Evolutionary conservation across 2,329 filamentous ascomycete species (phyloP).

Genomic region (Clonostachys chloroleuca): DNA sequence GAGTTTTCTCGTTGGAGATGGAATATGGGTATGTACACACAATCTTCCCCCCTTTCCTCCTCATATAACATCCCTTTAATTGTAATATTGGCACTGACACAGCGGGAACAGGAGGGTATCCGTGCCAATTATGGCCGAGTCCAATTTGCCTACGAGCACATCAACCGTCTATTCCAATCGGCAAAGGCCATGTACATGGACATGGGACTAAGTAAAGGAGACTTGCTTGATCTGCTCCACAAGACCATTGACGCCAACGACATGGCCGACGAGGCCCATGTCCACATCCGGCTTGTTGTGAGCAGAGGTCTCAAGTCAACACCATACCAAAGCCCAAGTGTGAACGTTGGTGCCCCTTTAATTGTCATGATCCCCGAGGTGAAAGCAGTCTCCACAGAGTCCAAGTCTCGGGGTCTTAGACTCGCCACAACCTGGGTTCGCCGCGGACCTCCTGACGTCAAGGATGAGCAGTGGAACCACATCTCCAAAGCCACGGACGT

Average conservation of each 20-base stretch:
- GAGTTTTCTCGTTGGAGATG: constrained; percentile 17
- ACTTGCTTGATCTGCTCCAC: constrained; percentile 13
- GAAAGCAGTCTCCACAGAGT: constrained; percentile 13
- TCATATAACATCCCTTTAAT: neutral
- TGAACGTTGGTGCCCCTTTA: constrained; percentile 17
- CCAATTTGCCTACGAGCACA: constrained; percentile 17
- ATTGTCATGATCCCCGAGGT: constrained; percentile 21
- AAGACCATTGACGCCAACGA: constrained; percentile 16
- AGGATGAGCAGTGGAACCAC: constrained; percentile 23
- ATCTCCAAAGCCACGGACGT: constrained; percentile 22
- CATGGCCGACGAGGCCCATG: constrained; percentile 15
- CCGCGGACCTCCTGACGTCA: constrained; percentile 19
- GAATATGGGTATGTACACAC: constrained; percentile 12
- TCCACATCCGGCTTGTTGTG: constrained; percentile 19
- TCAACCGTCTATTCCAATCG: constrained; percentile 17
- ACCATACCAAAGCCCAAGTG: constrained; percentile 16
- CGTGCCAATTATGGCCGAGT: constrained; percentile 12
- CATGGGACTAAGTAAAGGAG: constrained; percentile 14
- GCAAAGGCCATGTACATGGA: constrained; percentile 22
- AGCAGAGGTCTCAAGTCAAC: constrained; percentile 17
- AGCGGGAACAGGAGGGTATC: constrained; percentile 12
- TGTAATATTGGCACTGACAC: neutral
- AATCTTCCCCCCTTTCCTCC: too few species aligned
- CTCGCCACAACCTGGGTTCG: constrained; percentile 19
- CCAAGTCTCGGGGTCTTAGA: constrained; percentile 12